Base-by-base conservation (phyloP, 140 eudicot species). In the Senecio squalidus region DNA sequence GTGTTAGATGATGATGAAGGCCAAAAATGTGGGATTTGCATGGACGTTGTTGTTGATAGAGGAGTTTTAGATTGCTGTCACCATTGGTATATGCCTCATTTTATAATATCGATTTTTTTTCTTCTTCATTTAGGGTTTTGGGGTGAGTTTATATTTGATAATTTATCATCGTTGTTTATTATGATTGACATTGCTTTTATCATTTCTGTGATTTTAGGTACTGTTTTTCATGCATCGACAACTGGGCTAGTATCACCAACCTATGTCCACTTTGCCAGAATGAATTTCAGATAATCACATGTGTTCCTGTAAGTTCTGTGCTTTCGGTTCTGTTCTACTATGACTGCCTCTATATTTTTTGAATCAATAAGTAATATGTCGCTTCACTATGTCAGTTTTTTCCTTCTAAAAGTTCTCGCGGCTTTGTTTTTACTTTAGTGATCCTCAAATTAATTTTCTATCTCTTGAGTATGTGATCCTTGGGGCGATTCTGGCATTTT, bases 31-130 rank as follows among this genome's bases (percentile, higher is more conserved):
- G 98, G 98, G 66, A 83, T 91, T 68, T 91, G 98, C 72, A 86
- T 79, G 98, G 94, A 86, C 34, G 58, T 77, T 55, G 95, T 91
- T 47, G 74, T 86, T 69, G 98, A 91, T 64, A 79, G 96, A 58
- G 98, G 98, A 53, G 92, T 91, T 48, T 83, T 91, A 30, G 95
- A 91, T 77, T 91, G 96, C 89, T 91, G 98, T 64, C 96, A 83
- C 55, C 96, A 91, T 66, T 86, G 96, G 98, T 91, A 77, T 60
- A 63, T 69, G 4, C 11, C 36, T 59, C 54, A 18, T 39, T 36
- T 60, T 76, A 55, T 29, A 22, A 50, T 5, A 18, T 23, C 6
- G 5, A 27, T 17, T 17, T 26, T 56, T 15, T 5, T 6, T 41
- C 20, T 28, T 4, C 20, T 36, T 58, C 10, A 57, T 24, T 11